Evolutionary conservation across 805 yeast genomes (phyloP).

Genomic region (Yamadazyma akitaensis): DNA sequence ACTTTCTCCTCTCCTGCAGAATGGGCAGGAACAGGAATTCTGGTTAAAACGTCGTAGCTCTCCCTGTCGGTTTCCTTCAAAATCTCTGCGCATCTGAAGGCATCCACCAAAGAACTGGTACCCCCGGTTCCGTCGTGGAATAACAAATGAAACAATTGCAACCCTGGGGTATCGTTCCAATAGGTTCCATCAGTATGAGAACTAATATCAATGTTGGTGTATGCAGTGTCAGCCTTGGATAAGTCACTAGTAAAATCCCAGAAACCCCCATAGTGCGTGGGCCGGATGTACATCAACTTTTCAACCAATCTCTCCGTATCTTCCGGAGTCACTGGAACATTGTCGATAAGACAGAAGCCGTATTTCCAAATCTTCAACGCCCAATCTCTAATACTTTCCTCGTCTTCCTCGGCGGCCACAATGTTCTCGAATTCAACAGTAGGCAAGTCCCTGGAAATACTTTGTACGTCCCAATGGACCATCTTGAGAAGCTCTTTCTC

Average conservation of each 20-base stretch:
- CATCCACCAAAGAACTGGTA: constrained; percentile 63
- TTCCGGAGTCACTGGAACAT: constrained; percentile 58
- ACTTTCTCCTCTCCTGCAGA: constrained; percentile 69
- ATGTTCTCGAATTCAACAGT: constrained; percentile 46
- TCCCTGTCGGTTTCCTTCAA: constrained; percentile 47
- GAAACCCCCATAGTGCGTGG: constrained; percentile 77
- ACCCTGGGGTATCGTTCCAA: constrained; percentile 70
- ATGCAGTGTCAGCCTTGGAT: constrained; percentile 67
- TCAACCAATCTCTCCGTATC: constrained; percentile 58
- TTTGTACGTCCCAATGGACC: constrained; percentile 44
- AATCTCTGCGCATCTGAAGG: constrained; percentile 55
- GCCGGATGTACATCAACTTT: constrained; percentile 55
- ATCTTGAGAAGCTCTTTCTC: constrained; percentile 27
- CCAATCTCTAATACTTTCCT: constrained; percentile 53
- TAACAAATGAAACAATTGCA: constrained; percentile 64
- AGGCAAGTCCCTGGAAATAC: constrained; percentile 41
- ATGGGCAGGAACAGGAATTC: constrained; percentile 60
- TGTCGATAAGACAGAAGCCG: constrained; percentile 61
- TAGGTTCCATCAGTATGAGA: constrained; percentile 74
- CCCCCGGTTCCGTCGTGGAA: constrained; percentile 68
- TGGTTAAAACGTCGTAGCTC: constrained; percentile 47
- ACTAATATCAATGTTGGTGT: constrained; percentile 62
- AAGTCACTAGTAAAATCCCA: constrained; percentile 76
- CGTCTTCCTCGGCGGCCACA: constrained; percentile 32
- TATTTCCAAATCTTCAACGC: constrained; percentile 48